Evolutionary conservation across 768 basidiomycete species (phyloP).

Genomic region (Kwoniella botswanensis): DNA sequence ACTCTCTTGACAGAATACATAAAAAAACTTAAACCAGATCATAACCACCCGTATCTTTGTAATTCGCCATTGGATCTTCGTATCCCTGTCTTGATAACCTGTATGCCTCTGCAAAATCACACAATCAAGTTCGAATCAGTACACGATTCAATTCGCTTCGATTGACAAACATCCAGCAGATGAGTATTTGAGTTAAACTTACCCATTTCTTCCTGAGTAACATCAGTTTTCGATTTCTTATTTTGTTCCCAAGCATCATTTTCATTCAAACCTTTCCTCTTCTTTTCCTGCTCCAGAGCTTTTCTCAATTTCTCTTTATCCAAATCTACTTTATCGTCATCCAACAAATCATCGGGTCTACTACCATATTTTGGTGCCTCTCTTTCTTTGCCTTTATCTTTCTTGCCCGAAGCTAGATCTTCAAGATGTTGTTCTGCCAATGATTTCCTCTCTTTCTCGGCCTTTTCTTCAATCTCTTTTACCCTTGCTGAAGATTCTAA

Average conservation of each 20-base stretch:
- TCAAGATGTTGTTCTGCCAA: conserved; percentile 50
- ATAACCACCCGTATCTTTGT: conserved; percentile 65
- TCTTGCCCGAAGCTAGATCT: conserved; percentile 18
- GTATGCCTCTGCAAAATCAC: conserved; percentile 71
- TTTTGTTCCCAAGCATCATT: conserved; percentile 64
- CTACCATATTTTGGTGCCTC: conserved; percentile 66
- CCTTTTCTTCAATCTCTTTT: conserved; percentile 38
- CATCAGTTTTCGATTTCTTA: conserved; percentile 70
- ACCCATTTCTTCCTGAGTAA: conserved; percentile 74
- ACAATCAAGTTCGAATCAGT: conserved; percentile 14
- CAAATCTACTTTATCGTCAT: conserved; percentile 70
- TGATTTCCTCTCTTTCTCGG: conserved; percentile 43
- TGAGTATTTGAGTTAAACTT: conserved; percentile 4
- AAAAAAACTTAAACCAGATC: not conserved
- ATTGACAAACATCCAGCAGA: no score
- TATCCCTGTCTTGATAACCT: conserved; percentile 71
- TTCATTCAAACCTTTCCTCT: conserved; percentile 66
- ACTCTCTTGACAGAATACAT: not conserved
- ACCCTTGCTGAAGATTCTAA: conserved; percentile 59
- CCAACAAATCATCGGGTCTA: conserved; percentile 69
- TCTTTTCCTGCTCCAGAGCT: conserved; percentile 79
- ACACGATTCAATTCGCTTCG: not conserved
- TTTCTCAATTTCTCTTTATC: conserved; percentile 72
- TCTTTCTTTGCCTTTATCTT: conserved; percentile 21
- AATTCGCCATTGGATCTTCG: conserved; percentile 94